Evolutionary conservation across 805 yeast genomes (phyloP).

Genomic region (Metschnikowia similis): DNA sequence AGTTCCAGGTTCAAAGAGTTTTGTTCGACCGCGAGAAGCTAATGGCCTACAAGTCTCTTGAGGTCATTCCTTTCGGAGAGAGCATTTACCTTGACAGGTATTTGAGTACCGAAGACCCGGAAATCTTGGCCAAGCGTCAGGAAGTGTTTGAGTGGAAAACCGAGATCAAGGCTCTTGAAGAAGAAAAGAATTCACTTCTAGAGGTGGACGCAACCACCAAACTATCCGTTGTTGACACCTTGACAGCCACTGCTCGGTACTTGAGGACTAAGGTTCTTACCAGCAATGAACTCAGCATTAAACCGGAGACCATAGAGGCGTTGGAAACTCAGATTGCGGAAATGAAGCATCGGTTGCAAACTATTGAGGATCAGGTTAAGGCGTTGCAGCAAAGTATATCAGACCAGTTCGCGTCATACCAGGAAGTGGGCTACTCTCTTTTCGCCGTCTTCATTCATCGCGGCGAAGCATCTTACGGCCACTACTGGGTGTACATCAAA

Average conservation of each 20-base stretch:
- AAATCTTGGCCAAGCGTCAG: constrained; percentile 47
- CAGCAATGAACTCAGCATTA: constrained; percentile 33
- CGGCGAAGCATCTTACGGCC: constrained; percentile 95
- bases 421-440: constrained; percentile 67
- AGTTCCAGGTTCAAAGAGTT: constrained; percentile 91
- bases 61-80: constrained; percentile 77
- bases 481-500: constrained; percentile 91
- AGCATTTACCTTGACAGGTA: constrained; percentile 84
- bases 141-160: constrained; percentile 63
- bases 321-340: constrained; percentile 44
- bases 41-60: constrained; percentile 76
- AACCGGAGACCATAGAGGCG: constrained; percentile 44
- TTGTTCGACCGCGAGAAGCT: constrained; percentile 73
- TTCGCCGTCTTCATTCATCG: constrained; percentile 93
- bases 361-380: constrained; percentile 39
- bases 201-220: constrained; percentile 36
- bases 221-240: constrained; percentile 34
- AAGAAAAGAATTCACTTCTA: constrained; percentile 40
- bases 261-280: constrained; percentile 40
- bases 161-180: constrained; percentile 43
- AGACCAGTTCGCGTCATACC: constrained; percentile 58
- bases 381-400: constrained; percentile 47
- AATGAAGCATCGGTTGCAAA: constrained; percentile 44
- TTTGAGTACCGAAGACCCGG: constrained; percentile 61
- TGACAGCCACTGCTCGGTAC: constrained; percentile 55